Evolutionary conservation across 768 basidiomycete species (phyloP).

Genomic region (Lyophyllum decastes): DNA sequence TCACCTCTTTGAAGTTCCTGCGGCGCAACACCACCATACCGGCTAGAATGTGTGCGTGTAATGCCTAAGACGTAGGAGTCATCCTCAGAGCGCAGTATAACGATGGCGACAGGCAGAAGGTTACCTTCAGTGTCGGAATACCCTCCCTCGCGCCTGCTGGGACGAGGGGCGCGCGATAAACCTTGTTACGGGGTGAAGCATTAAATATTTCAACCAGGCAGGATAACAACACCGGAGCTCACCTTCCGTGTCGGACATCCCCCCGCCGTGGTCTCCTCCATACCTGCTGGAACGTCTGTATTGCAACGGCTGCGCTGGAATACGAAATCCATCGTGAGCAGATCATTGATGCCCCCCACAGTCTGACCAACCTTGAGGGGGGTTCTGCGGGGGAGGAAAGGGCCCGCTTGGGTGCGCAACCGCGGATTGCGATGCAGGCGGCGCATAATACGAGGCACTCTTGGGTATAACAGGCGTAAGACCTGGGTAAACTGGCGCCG

Average conservation of each 20-base stretch:
- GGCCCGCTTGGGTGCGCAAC: neutral
- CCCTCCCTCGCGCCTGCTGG: neutral
- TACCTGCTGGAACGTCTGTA: neutral
- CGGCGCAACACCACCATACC: slow-evolving; percentile 2
- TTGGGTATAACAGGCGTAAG: neutral
- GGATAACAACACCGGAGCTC: neutral
- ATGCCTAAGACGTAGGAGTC: neutral
- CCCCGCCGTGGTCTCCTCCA: neutral
- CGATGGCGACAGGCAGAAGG: too few relatives aligned
- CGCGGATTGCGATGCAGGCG: neutral
- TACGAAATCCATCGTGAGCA: neutral
- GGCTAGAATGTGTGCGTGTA: neutral
- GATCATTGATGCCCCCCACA: neutral
- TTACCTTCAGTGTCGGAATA: slow-evolving; percentile 8
- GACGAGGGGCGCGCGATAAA: neutral
- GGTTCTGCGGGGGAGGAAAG: neutral
- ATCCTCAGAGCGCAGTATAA: too few relatives aligned
- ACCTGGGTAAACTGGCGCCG: neutral
- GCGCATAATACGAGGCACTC: neutral
- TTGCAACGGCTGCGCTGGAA: neutral
- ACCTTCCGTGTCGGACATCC: slow-evolving; percentile 1
- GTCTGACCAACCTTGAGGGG: neutral
- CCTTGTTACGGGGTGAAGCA: neutral
- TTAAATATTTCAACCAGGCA: neutral
- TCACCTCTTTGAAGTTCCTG: neutral